Evolutionary conservation across 2,329 filamentous ascomycete species (phyloP).

Genomic region (Arthrobotrys entomopaga): DNA sequence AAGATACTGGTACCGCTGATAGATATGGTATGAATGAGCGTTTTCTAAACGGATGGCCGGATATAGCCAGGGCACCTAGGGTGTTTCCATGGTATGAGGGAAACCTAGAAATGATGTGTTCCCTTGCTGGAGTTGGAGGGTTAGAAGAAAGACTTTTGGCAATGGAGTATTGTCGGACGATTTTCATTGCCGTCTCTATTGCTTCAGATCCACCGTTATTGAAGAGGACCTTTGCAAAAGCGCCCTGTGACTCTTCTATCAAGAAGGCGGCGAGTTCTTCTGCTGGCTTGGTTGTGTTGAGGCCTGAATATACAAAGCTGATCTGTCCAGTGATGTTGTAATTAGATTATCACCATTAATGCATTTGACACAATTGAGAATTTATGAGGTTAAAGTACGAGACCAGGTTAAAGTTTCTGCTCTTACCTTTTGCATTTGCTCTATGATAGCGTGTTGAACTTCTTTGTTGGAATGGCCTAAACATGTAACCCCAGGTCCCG

Average conservation of each 20-base stretch:
- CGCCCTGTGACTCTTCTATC: conserved; percentile 58
- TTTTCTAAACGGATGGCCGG: conserved; percentile 72
- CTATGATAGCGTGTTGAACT: conserved; percentile 70
- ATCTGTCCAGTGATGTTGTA: conserved; percentile 56
- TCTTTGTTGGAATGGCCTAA: conserved; percentile 74
- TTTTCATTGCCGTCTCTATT: conserved; percentile 74
- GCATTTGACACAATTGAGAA: background rate
- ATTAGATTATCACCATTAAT: too few relatives aligned
- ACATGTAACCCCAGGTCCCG: conserved; percentile 77
- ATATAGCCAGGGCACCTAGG: conserved; percentile 72
- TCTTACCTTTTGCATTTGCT: conserved; percentile 68
- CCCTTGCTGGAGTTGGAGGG: conserved; percentile 67
- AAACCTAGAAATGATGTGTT: conserved; percentile 72
- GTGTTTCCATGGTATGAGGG: conserved; percentile 78
- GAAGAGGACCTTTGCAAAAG: conserved; percentile 44
- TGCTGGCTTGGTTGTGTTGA: conserved; percentile 65
- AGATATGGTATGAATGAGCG: conserved; percentile 72
- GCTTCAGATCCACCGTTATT: conserved; percentile 69
- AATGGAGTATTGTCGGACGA: conserved; percentile 73
- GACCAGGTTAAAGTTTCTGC: background rate
- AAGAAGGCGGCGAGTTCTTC: conserved; percentile 69
- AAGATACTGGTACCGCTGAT: conserved; percentile 66
- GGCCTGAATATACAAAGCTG: conserved; percentile 60
- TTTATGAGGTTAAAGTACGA: background rate
- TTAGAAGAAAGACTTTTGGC: conserved; percentile 64